Conservation (phyloP, 1,139 yeast genomes). For the Kodamaea fungicola region DNA sequence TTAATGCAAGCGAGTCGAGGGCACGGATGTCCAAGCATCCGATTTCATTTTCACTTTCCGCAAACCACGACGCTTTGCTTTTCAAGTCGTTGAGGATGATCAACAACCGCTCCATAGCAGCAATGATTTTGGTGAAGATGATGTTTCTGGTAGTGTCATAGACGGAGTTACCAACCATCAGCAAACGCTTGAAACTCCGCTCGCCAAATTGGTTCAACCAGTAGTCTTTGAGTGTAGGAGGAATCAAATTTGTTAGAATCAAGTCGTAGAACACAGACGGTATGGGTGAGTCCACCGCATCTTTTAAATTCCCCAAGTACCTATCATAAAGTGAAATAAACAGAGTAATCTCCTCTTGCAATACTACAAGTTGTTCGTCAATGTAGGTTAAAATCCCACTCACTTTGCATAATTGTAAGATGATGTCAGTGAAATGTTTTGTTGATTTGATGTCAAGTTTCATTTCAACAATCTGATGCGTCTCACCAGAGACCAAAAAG, state of each 20-base stretch:
- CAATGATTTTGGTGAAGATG: constrained; percentile 49
- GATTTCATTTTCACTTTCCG: constrained; percentile 11
- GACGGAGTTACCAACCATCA: constrained; percentile 44
- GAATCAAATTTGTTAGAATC: constrained; percentile 56
- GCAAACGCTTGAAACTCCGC: constrained; percentile 61
- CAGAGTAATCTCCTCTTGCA: constrained; percentile 38
- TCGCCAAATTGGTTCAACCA: constrained; percentile 61
- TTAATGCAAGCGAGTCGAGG: constrained; percentile 25
- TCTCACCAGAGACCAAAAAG: constrained; percentile 19
- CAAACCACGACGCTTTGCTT: constrained; percentile 43
- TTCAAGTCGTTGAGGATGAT: constrained; percentile 46
- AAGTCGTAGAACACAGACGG: constrained; percentile 40
- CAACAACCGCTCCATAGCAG: constrained; percentile 55
- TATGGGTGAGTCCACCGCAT: constrained; percentile 11
- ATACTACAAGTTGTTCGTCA: constrained; percentile 32
- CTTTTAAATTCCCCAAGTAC: constrained; percentile 31
- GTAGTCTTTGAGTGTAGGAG: constrained; percentile 34
- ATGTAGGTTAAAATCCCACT: constrained; percentile 30
- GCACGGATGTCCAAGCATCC: constrained; percentile 18
- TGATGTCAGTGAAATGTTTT: constrained; percentile 16
- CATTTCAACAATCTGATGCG: constrained; percentile 14
- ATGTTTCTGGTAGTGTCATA: constrained; percentile 49
- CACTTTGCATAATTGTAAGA: constrained; percentile 30
- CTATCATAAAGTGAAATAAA: constrained; percentile 40
- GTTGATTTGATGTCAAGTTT: constrained; percentile 9